Conservation (phyloP, 2,329 filamentous ascomycete genomes). For the Colletotrichum sp. region DNA sequence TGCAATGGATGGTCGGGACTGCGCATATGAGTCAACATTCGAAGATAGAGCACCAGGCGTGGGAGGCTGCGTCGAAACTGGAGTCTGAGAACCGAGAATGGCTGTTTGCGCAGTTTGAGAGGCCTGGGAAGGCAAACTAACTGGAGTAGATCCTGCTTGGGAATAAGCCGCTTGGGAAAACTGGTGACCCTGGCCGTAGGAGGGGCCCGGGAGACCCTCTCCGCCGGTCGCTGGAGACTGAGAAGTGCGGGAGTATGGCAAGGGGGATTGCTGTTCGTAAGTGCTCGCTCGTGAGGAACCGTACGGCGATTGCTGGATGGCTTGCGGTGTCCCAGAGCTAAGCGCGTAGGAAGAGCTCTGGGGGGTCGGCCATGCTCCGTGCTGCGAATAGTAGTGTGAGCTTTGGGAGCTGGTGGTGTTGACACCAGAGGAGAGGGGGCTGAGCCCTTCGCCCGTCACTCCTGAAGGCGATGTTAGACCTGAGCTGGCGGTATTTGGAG, state of each 20-base stretch:
- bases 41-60: constrained; percentile 58
- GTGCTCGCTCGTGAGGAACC: constrained; percentile 9
- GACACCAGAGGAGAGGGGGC: constrained; percentile 64
- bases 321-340: constrained; percentile 55
- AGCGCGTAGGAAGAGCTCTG: constrained; percentile 57
- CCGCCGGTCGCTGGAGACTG: constrained; percentile 57
- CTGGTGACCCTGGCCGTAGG: constrained; percentile 70
- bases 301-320: background rate
- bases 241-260: constrained; percentile 41
- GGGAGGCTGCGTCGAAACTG: constrained; percentile 45
- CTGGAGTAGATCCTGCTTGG: constrained; percentile 40
- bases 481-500: constrained; percentile 45
- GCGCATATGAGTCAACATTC: constrained; percentile 60
- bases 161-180: constrained; percentile 68
- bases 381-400: constrained; percentile 50
- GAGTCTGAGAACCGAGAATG: constrained; percentile 56
- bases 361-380: constrained; percentile 65
- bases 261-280: constrained; percentile 58
- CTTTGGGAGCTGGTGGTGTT: constrained; percentile 62
- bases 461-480: constrained; percentile 60
- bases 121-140: constrained; percentile 35
- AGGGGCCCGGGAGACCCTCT: constrained; percentile 69
- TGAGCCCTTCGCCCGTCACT: constrained; percentile 63
- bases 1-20: constrained; percentile 59
- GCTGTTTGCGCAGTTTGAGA: constrained; percentile 28